Conservation (phyloP, 345 rosid genomes). For the Iberis pinnata region DNA sequence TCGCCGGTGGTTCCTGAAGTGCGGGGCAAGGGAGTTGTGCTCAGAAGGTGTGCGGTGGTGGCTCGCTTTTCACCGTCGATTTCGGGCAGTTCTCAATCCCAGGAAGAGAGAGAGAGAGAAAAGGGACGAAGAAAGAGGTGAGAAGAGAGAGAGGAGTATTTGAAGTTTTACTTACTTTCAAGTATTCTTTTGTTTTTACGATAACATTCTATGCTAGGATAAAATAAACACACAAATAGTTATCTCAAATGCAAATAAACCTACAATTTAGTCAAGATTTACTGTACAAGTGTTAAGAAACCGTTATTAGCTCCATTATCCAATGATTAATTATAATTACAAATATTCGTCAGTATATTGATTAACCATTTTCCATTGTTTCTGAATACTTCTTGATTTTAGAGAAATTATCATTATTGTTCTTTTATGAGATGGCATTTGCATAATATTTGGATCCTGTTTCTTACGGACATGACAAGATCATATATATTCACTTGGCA, state of each 20-base stretch:
- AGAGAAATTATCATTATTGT: too few species aligned
- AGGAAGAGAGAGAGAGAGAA: too few species aligned
- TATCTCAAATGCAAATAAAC: neutral
- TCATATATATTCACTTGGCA: slow-evolving; percentile 18
- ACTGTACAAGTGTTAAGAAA: neutral
- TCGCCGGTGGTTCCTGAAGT: too few species aligned
- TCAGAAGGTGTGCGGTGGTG: too few species aligned
- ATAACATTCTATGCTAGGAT: neutral
- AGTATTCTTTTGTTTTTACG: neutral
- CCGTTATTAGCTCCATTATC: neutral
- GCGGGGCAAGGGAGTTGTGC: too few species aligned
- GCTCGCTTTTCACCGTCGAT: too few species aligned
- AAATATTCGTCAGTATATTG: too few species aligned
- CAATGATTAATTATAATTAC: neutral
- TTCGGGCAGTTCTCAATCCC: too few species aligned
- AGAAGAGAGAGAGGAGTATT: too few species aligned
- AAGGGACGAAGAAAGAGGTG: too few species aligned
- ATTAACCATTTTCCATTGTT: slow-evolving; percentile 1
- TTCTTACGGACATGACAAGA: slow-evolving; percentile 24
- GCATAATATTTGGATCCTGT: slow-evolving; percentile 30
- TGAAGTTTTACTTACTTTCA: too few species aligned
- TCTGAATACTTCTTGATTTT: neutral
- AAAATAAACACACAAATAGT: neutral
- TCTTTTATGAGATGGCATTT: slow-evolving; percentile 4
- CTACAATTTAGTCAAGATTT: neutral